Base-by-base conservation (phyloP, 768 basidiomycete species). In the Boletus barrowsii region DNA sequence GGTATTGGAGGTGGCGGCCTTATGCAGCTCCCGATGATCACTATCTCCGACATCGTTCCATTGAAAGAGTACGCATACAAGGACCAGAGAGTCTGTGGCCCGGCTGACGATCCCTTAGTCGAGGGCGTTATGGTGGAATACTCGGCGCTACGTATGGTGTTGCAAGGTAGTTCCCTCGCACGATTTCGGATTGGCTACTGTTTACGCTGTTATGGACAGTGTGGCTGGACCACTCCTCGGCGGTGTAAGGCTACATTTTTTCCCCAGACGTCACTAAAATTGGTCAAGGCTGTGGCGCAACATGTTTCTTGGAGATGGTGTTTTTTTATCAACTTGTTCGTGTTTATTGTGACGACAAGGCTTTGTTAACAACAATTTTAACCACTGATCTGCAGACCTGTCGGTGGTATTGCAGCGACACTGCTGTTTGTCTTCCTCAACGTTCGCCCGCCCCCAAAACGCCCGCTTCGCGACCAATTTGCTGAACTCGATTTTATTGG, bases 261-360 rank as follows among this genome's bases (percentile, higher is more conserved):
- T 24, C 10, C 39, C n/a, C n/a, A n/a, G n/a, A n/a, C n/a, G n/a
- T n/a, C n/a, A n/a, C n/a, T n/a, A n/a, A n/a, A n/a, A n/a, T 52
- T 8, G 10, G 10, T 24, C 41, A 52, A 87, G 86, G 83, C 75
- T 11, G 79, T 92, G 51, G 80, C 88, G 0, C 83, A 90, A 63
- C 84, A 87, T 62, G 84, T 81, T 14, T 76, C 83, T 0, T 93
- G 90, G 90, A 72, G 90, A 73, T 92, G 90, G 89, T 87, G 86
- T 63, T 89, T 88, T 68, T 88, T 80, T 65, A 83, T 89, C 58
- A 88, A 88, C 60, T 61, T 89, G 86, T 85, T 62, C 49, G 81
- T 62, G 26, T 36, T 14, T 14, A 13, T 33, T 14, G 3, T 62
- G 26, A 26, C 1, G 37, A 39, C 7, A 33, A 4, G 33, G 33